Percentiles rank a stretch among this genome's conserved stretches.
These are phyloP conservation scores for Apodospora peruviana DNA, from an alignment of 495 filamentous ascomycete species.

Conservation along the genomic window DNA sequence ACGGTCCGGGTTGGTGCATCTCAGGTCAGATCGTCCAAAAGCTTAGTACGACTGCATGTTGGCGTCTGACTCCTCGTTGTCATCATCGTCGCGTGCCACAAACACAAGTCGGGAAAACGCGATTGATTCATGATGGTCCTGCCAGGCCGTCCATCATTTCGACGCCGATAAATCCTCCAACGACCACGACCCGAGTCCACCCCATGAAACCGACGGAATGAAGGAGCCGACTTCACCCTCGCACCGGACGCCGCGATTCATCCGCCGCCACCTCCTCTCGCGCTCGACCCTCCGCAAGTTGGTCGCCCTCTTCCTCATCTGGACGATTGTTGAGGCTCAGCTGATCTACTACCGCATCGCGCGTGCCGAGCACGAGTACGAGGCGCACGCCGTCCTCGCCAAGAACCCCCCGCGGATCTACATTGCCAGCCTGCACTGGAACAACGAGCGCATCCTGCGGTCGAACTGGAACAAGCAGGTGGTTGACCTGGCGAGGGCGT, in stretches of 20 bases:
- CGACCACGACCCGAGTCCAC: neutral
- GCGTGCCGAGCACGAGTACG: slow-evolving; percentile 15
- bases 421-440: slow-evolving; percentile 67
- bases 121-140: too few relatives aligned
- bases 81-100: too few relatives aligned
- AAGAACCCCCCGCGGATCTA: slow-evolving; percentile 41
- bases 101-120: too few relatives aligned
- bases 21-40: too few relatives aligned
- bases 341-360: slow-evolving; percentile 23
- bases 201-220: slow-evolving; percentile 16
- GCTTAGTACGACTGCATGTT: too few relatives aligned
- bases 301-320: slow-evolving; percentile 16
- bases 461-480: slow-evolving; percentile 58
- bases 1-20: too few relatives aligned
- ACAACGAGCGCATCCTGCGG: slow-evolving; percentile 58
- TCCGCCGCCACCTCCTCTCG: slow-evolving; percentile 16
- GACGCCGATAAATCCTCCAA: neutral
- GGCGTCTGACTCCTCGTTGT: too few relatives aligned
- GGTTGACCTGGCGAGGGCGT: slow-evolving; percentile 45
- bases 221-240: slow-evolving; percentile 3
- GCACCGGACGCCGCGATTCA: slow-evolving; percentile 10
- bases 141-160: too few relatives aligned
- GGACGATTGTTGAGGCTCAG: slow-evolving; percentile 26
- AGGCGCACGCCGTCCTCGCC: slow-evolving; percentile 3
- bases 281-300: slow-evolving; percentile 22